Evolutionary conservation across 768 basidiomycete genomes (phyloP).

Genomic region (Lentinula sp.): DNA sequence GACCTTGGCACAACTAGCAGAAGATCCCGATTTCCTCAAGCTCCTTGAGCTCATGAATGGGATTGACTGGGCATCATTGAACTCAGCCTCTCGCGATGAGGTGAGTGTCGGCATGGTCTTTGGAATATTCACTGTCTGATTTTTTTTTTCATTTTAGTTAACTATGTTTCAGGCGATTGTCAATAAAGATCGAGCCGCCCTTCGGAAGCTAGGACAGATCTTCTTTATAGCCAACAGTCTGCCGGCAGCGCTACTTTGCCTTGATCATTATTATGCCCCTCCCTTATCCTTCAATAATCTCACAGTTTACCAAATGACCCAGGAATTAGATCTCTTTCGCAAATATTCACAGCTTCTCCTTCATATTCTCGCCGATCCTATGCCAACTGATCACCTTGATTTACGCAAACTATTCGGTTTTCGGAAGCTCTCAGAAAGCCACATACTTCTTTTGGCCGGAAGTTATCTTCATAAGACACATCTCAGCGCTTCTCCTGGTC

Average conservation of each 20-base stretch:
- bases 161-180: constrained; percentile 22
- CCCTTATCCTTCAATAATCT: constrained; percentile 18
- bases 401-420: constrained; percentile 31
- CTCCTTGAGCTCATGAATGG: constrained; percentile 20
- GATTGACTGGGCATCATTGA: constrained; percentile 8
- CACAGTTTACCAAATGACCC: constrained; percentile 18
- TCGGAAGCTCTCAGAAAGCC: constrained; percentile 18
- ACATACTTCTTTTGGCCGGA: constrained; percentile 13
- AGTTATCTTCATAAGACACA: neutral
- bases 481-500: neutral
- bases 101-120: neutral
- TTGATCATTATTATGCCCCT: constrained; percentile 33
- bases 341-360: constrained; percentile 26
- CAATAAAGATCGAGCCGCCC: constrained; percentile 13
- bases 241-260: constrained; percentile 33
- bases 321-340: constrained; percentile 26
- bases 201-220: constrained; percentile 23
- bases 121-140: constrained; percentile 2
- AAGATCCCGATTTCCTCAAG: constrained; percentile 9
- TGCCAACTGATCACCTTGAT: constrained; percentile 17
- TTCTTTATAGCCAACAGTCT: constrained; percentile 23
- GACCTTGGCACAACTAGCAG: constrained; percentile 5
- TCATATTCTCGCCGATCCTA: constrained; percentile 17
- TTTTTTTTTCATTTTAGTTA: constrained; percentile 5
- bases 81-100: neutral